Conservation (phyloP, 805 yeast species). For the Scheffersomyces ergatensis region DNA sequence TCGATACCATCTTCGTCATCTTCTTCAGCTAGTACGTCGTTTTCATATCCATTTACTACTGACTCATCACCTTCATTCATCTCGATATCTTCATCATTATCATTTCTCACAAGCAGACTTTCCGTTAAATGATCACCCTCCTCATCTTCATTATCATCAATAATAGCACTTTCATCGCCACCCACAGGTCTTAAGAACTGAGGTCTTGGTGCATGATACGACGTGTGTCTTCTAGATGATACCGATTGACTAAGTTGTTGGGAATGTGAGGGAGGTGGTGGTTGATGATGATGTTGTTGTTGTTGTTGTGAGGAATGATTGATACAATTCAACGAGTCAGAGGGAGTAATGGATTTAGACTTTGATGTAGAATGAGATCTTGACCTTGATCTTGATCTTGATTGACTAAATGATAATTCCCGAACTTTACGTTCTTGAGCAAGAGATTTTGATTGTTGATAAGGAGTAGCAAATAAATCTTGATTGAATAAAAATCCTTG, state of each 20-base stretch:
- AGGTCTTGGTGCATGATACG: constrained; percentile 24
- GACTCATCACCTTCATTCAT: not conserved
- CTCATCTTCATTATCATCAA: constrained; percentile 16
- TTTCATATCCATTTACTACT: not conserved
- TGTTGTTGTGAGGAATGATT: constrained; percentile 1
- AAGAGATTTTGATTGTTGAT: constrained; percentile 51
- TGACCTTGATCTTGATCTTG: constrained; percentile 8
- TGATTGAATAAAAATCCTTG: constrained; percentile 80
- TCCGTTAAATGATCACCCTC: constrained; percentile 3
- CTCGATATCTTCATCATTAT: constrained; percentile 8
- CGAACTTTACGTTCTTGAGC: constrained; percentile 31
- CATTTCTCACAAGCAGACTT: not conserved
- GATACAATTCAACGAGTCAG: not conserved
- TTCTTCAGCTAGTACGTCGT: constrained; percentile 8
- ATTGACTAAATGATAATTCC: constrained; percentile 17
- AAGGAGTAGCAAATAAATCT: constrained; percentile 69
- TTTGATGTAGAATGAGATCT: constrained; percentile 3
- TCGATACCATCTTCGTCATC: constrained; percentile 10
- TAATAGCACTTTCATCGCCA: constrained; percentile 11
- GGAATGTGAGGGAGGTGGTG: too few species aligned
- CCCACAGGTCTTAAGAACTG: constrained; percentile 7
- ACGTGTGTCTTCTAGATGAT: constrained; percentile 26
- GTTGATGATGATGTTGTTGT: not conserved
- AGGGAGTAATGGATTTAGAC: constrained; percentile 4
- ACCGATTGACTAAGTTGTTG: too few species aligned